A percentile compares a stretch with the other conserved stretches of the same genome.
Conservation (phyloP, 2,329 filamentous ascomycete species). For the Myriosclerotinia curreyana region DNA sequence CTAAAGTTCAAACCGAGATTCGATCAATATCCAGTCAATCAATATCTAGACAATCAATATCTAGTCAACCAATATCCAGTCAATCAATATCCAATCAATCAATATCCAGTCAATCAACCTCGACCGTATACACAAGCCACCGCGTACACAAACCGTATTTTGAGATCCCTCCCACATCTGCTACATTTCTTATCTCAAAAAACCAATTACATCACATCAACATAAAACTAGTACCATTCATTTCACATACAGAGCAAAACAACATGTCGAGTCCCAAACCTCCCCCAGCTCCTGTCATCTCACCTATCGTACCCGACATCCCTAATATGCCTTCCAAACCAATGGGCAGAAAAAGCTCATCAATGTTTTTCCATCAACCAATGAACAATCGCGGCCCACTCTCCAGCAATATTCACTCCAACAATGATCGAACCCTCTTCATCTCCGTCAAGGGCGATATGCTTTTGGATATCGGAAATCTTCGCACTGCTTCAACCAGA, state of each 20-base stretch:
- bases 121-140: not conserved
- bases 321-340: not conserved
- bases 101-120: not conserved
- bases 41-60: no score
- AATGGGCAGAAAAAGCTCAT: conserved; percentile 8
- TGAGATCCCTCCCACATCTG: not conserved
- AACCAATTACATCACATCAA: not conserved
- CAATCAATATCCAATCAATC: not conserved
- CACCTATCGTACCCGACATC: not conserved
- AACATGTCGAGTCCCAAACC: not conserved
- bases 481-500: not conserved
- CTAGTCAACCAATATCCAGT: no score
- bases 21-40: not conserved
- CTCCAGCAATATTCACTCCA: not conserved
- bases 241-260: not conserved
- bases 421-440: not conserved
- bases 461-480: not conserved
- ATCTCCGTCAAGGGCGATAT: not conserved
- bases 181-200: not conserved
- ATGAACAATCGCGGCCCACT: no score
- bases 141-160: not conserved
- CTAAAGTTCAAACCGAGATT: not conserved
- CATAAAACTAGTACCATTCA: not conserved
- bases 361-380: not conserved
- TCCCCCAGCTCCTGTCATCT: not conserved